A percentile compares a stretch with the other conserved stretches of the same genome.
phyloP scores from a whole-genome alignment of 2,329 filamentous ascomycete genomes.

The Aschersonia sp. region DNA sequence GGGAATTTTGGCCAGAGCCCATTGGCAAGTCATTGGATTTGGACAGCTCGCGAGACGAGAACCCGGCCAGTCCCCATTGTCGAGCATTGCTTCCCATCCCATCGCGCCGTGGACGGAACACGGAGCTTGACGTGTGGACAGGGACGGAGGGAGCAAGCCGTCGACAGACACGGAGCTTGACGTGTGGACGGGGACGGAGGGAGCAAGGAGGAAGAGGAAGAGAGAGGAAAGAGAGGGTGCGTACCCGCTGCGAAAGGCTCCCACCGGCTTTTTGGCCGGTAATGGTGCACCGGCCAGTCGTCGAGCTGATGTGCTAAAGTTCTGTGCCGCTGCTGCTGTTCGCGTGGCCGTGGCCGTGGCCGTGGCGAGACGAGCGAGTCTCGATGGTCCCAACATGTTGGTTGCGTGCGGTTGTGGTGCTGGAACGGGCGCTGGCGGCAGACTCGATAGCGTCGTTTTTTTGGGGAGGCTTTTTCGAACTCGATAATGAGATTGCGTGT shows the following conservation, averaged over 20 bases:
- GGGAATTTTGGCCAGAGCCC: no score
- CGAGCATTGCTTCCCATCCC: no score
- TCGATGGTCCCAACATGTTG: neutral
- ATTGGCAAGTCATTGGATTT: no score
- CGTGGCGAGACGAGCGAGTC: constrained; percentile 6
- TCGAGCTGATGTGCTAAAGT: constrained; percentile 37
- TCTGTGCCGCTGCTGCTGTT: constrained; percentile 20
- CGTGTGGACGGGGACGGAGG: no score
- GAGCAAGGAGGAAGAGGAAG: neutral
- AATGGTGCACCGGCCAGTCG: constrained; percentile 30
- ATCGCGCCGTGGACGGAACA: no score
- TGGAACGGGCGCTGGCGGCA: neutral
- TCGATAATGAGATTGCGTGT: no score
- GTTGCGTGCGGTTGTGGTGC: neutral
- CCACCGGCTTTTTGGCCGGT: constrained; percentile 42
- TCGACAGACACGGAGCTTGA: no score
- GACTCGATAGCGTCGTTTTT: neutral
- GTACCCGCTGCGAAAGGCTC: constrained; percentile 47
- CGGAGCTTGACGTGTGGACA: no score
- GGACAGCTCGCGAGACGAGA: no score
- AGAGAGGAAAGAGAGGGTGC: constrained; percentile 15
- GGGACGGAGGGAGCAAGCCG: no score
- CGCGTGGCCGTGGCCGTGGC: constrained; percentile 23
- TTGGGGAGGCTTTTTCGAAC: no score
- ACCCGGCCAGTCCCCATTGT: no score